Conservation (phyloP, 306 rosid genomes). For the Geum urbanum region DNA sequence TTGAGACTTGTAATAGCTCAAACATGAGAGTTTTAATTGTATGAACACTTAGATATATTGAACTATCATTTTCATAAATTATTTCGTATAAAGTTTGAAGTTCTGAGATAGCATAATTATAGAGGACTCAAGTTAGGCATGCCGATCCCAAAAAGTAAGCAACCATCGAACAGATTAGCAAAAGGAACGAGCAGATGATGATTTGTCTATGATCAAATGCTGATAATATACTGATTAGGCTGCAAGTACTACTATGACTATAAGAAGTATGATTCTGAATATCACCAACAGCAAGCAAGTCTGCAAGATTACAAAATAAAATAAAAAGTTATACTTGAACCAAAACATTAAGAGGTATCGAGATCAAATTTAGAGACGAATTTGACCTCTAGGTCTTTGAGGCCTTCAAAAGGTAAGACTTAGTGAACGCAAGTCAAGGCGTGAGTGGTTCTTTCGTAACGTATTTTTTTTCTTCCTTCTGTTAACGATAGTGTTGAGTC, state of each 20-base stretch:
- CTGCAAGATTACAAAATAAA: conserved; percentile 32
- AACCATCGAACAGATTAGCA: conserved; percentile 24
- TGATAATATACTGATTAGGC: conserved; percentile 43
- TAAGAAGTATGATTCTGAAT: conserved; percentile 85
- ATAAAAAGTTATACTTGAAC: not conserved
- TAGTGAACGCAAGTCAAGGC: conserved; percentile 6
- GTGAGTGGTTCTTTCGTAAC: too few species aligned
- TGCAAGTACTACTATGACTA: conserved; percentile 73
- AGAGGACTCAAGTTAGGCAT: conserved; percentile 25
- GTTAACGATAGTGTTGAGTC: too few species aligned
- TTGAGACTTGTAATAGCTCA: too few species aligned
- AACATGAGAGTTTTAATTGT: too few species aligned
- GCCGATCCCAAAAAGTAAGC: conserved; percentile 25
- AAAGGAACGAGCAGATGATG: conserved; percentile 20
- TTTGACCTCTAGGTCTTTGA: conserved; percentile 81
- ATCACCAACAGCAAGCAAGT: conserved; percentile 92
- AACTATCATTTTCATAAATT: too few species aligned
- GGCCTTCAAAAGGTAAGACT: conserved; percentile 72
- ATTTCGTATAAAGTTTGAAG: too few species aligned
- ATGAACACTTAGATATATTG: too few species aligned
- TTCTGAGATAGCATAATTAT: too few species aligned
- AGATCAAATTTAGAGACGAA: conserved; percentile 41
- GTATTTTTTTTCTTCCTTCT: too few species aligned
- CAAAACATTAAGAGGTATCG: not conserved
- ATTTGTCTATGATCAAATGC: conserved; percentile 25